Conservation (phyloP, 768 basidiomycete genomes). For the Trametes villosa region DNA sequence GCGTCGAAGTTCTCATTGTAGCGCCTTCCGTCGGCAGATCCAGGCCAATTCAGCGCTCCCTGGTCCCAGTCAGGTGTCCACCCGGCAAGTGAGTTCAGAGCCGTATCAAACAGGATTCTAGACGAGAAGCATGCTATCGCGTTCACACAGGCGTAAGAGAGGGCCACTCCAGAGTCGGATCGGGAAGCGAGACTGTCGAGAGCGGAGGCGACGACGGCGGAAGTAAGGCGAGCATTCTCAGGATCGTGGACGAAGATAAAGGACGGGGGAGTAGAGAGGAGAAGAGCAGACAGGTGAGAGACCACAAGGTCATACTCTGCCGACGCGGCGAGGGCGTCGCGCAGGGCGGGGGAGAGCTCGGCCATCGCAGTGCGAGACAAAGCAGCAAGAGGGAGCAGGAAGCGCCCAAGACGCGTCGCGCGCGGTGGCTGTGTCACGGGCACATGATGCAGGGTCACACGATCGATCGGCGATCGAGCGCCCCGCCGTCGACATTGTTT, state of each 20-base stretch:
- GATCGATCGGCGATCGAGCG: conserved; percentile 14
- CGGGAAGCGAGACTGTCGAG: conserved; percentile 34
- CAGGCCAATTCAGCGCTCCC: conserved; percentile 63
- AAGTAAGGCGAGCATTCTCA: conserved; percentile 49
- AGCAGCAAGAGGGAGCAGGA: background rate
- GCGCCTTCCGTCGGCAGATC: conserved; percentile 37
- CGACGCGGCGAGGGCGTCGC: background rate
- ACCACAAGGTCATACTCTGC: conserved; percentile 27
- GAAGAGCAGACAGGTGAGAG: conserved; percentile 34
- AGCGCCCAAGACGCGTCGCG: background rate
- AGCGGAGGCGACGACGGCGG: conserved; percentile 46
- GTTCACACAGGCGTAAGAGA: conserved; percentile 18
- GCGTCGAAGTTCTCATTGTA: conserved; percentile 71
- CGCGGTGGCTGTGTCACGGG: background rate
- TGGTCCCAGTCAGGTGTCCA: conserved; percentile 63
- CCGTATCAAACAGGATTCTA: conserved; percentile 66
- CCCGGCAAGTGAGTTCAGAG: conserved; percentile 61
- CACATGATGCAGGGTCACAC: conserved; percentile 11
- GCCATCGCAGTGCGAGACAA: conserved; percentile 2
- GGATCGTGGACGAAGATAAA: conserved; percentile 74
- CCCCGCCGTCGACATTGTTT: conserved; percentile 13
- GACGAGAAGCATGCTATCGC: conserved; percentile 63
- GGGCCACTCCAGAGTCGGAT: background rate
- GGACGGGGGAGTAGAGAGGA: conserved; percentile 51
- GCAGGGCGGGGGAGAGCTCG: background rate